Evolutionary conservation across 176 grass and related monocot genomes (phyloP).

Genomic region (Rhynchospora tenuis): DNA sequence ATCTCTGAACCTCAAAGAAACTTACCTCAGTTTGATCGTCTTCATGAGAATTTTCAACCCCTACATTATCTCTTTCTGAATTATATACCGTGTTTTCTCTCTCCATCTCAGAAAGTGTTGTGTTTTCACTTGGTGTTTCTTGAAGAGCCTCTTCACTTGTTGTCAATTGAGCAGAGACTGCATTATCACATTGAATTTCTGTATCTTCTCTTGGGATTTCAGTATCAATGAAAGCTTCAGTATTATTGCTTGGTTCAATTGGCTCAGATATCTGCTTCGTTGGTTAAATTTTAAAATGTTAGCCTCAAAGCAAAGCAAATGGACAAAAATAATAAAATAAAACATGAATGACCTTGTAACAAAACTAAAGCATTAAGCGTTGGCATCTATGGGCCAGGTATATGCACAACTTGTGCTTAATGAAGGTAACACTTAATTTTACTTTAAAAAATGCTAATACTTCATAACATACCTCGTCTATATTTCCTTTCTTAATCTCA

Average conservation of each 20-base stretch:
- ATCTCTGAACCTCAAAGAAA: neutral
- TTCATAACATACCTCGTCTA: neutral
- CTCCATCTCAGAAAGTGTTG: neutral
- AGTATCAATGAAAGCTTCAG: neutral
- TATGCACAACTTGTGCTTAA: neutral
- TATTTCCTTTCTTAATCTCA: neutral
- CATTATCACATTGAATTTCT: neutral
- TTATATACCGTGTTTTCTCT: neutral
- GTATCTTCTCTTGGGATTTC: neutral
- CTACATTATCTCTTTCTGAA: neutral
- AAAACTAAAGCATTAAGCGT: neutral
- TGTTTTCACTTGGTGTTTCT: neutral
- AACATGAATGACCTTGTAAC: neutral
- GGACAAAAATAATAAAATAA: neutral
- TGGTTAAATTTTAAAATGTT: neutral
- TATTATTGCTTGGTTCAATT: neutral
- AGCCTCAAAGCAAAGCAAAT: neutral
- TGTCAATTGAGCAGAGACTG: neutral
- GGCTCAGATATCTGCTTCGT: neutral
- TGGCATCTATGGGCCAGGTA: neutral
- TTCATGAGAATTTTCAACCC: neutral
- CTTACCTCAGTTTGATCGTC: constrained; percentile 2
- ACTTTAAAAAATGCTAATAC: neutral
- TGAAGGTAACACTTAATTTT: neutral
- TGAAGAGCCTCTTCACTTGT: neutral